Percentiles rank a stretch among this genome's conserved stretches.
phyloP scores from a whole-genome alignment of 257 asterid species.

The Solanum bulbocastanum region DNA sequence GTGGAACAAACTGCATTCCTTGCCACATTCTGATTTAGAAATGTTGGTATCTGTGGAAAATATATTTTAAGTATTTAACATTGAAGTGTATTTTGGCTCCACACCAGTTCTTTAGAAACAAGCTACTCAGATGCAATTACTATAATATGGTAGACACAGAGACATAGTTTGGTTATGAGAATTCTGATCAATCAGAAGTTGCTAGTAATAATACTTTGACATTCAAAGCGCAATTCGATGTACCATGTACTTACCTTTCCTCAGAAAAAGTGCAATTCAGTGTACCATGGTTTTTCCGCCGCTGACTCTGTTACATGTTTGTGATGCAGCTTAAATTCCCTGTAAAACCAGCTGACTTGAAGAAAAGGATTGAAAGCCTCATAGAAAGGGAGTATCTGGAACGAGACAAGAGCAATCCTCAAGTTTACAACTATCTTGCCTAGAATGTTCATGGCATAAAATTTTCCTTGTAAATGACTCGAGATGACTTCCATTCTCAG shows the following conservation, averaged over 20 bases:
- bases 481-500: neutral
- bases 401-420: conserved; percentile 35
- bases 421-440: neutral
- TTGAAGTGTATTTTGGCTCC: neutral
- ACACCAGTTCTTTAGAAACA: neutral
- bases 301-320: neutral
- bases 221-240: neutral
- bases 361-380: conserved; percentile 93
- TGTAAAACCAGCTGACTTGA: conserved; percentile 90
- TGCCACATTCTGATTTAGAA: neutral
- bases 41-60: neutral
- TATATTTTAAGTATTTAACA: neutral
- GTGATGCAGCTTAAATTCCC: conserved; percentile 83
- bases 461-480: neutral
- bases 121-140: neutral
- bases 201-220: neutral
- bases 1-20: neutral
- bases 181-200: neutral
- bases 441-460: neutral
- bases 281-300: neutral
- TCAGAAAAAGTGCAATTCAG: neutral
- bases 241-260: neutral
- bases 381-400: conserved; percentile 92
- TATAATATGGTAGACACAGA: neutral
- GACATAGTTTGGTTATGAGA: neutral